Evolutionary conservation across 176 grass and related monocot species (phyloP), one percentile per base, ranked within the genome.

Genomic region (Oryza glaberrima): DNA sequence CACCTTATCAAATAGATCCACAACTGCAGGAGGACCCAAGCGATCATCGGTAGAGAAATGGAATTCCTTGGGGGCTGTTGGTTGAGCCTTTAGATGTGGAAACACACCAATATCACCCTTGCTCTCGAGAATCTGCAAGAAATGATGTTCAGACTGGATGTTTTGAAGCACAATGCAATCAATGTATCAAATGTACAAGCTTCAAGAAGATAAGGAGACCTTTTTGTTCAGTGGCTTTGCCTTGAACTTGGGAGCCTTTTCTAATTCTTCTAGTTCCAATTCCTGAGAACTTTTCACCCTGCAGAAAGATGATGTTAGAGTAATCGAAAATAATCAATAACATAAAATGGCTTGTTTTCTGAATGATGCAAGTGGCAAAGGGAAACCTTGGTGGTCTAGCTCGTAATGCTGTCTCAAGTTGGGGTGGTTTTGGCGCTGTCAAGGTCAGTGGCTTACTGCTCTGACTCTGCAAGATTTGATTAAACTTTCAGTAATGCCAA

Each of bases 211-310:
- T 81, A 22, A 7, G 16, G 36, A 30, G 26, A 96, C 97, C 93
- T 91, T 99, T 89, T 70, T 99, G 68, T 96, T 91, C 30, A 99
- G 72, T 78, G 92, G 92, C 72, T 83, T 96, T 76, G 97, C 97
- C 88, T 94, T 96, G 73, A 99, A 99, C 75, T 88, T 96, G 67
- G 97, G 90, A 65, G 90, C 94, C 61, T 91, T 99, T 82, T 94
- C 90, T 47, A 99, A 80, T 87, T 94, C 93, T 81, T 96, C 97
- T 48, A 94, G 79, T 80, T 99, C 94, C 66, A 92, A 78, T 69
- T 99, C 97, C 86, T 91, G 86, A 89, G 90, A 88, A 82, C 97
- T 92, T 86, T 92, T 96, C 60, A 88, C 90, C 77, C 97, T 99
- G 85, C 82, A 79, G 25, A 46, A 75, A 81, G 60, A 88, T 83